Evolutionary conservation across 192 early-diverging fungal species (phyloP).

Genomic region (Pilobolus umbonatus): DNA sequence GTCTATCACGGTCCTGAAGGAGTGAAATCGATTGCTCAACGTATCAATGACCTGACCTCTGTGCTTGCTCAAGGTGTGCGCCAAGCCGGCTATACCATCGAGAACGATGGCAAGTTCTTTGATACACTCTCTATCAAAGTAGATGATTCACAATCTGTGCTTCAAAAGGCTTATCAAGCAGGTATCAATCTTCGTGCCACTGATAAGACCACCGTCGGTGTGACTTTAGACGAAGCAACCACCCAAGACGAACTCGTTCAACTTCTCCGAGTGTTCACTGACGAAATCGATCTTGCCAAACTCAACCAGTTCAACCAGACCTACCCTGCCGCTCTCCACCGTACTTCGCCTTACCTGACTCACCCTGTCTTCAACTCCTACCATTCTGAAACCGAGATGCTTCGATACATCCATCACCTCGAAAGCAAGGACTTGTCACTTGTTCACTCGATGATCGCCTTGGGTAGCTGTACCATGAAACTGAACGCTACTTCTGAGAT

Average conservation of each 20-base stretch:
- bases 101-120: constrained; percentile 80
- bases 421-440: constrained; percentile 99
- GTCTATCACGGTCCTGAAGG: constrained; percentile 98
- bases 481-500: constrained; percentile 98
- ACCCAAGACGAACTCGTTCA: constrained; percentile 75
- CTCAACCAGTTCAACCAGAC: constrained; percentile 36
- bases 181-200: constrained; percentile 90
- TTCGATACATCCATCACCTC: constrained; percentile 92
- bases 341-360: constrained; percentile 74
- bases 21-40: constrained; percentile 82
- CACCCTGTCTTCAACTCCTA: constrained; percentile 94
- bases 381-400: constrained; percentile 98
- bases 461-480: constrained; percentile 99
- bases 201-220: constrained; percentile 67
- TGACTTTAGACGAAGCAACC: constrained; percentile 93
- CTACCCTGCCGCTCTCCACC: constrained; percentile 60
- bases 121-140: constrained; percentile 91
- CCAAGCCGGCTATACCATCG: constrained; percentile 72
- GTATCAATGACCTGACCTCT: constrained; percentile 88
- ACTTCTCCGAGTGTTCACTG: constrained; percentile 75
- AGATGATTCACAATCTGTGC: constrained; percentile 56
- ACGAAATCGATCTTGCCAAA: constrained; percentile 49
- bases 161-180: constrained; percentile 64
- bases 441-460: constrained; percentile 97
- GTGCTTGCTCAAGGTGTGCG: constrained; percentile 75